phyloP scores from a whole-genome alignment of 164 flowering plant species.

The Annona cherimola region DNA sequence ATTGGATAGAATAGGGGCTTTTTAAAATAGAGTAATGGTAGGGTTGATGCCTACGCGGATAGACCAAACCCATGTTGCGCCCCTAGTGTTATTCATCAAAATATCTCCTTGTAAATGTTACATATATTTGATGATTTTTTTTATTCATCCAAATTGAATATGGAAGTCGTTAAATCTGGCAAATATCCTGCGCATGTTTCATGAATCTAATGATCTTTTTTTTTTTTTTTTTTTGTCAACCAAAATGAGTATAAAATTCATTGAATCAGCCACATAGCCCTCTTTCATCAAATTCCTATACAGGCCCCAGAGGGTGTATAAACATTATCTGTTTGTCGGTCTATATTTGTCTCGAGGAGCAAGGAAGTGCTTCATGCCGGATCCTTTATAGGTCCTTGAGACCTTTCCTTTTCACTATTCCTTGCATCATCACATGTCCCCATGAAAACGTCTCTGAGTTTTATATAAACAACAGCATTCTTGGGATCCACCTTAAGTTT shows the following conservation, averaged over 20 bases:
- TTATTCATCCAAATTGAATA: too few relatives aligned
- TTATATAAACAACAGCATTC: conserved; percentile 2
- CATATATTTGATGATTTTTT: too few relatives aligned
- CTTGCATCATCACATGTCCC: conserved; percentile 1
- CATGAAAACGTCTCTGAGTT: conserved; percentile 1
- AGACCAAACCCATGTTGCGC: too few relatives aligned
- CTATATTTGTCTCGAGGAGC: neutral
- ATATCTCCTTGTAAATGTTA: too few relatives aligned
- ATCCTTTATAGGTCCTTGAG: neutral
- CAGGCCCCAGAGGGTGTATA: neutral
- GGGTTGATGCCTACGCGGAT: too few relatives aligned
- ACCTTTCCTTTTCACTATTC: neutral
- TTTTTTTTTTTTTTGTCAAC: neutral
- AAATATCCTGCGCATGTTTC: too few relatives aligned
- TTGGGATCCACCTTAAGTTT: neutral
- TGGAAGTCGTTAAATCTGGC: too few relatives aligned
- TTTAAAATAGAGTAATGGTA: too few relatives aligned
- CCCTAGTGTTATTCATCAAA: too few relatives aligned
- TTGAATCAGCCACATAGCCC: neutral
- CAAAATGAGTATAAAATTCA: neutral
- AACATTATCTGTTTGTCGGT: neutral
- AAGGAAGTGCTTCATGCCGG: conserved; percentile 1
- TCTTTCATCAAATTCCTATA: conserved; percentile 3
- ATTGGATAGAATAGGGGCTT: too few relatives aligned
- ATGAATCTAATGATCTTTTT: too few relatives aligned